Evolutionary conservation across 202 grass and related monocot species (phyloP), one percentile per base, ranked within the genome.

Genomic region (Panicum hallii): DNA sequence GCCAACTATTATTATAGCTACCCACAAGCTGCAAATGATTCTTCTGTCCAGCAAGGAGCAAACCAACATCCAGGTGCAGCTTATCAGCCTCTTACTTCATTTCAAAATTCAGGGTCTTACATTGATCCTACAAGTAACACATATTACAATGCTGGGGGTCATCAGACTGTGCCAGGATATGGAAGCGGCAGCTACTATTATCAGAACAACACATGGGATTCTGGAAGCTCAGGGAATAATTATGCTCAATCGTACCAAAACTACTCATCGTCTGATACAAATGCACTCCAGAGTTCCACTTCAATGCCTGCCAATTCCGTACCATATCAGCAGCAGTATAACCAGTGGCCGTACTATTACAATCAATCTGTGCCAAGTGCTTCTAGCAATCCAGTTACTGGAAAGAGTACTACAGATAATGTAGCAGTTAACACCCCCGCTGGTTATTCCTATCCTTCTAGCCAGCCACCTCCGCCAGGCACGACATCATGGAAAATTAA

Each of bases 101-200:
- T 98, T 98, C 95, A 95, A 93, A 95, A 95, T 98, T 98, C 95
- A 87, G 89, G 86, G 78, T 88, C 91, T 98, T 93, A 95, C 89
- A 84, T 93, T 85, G 88, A 63, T 89, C 86, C 89, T 82, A 82
- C 91, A 92, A 91, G 88, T 95, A 92, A 92, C 90, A 98, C 93
- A 90, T 97, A 97, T 90, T 98, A 95, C 92, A 98, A 98, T 98
- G 81, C 89, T 98, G 93, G 91, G 89, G 91, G 83, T 95, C 83
- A 95, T 93, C 96, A 95, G 90, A 93, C 84, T 32, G 75, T 64
- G 19, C 65, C 96, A 88, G 90, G 93, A 77, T 95, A 95, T 80
- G 86, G 80, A 88, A 90, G 82, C 79, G 88, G 48, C 86, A 88
- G 50, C 90, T 92, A 92, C 84, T 92, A 94, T 90, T 95, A 95